Percentiles rank a stretch among this genome's conserved stretches.
Evolutionary conservation across 345 rosid genomes (phyloP).

Genomic region (Jatropha curcas): DNA sequence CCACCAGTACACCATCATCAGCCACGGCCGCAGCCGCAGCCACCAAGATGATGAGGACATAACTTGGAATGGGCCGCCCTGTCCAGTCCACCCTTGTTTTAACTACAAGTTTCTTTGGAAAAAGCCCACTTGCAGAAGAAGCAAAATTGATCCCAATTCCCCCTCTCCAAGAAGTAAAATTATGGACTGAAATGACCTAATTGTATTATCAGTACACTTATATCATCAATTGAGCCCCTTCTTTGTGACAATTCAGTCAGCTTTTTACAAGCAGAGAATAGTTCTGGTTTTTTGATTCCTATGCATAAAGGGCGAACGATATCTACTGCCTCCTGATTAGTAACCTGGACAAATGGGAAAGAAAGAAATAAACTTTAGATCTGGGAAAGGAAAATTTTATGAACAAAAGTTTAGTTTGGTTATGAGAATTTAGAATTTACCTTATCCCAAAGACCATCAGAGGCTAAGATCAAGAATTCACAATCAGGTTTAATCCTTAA

Average conservation of each 20-base stretch:
- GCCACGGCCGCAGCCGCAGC: not conserved
- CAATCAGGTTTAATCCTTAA: constrained; percentile 45
- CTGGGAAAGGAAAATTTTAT: too few relatives aligned
- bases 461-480: constrained; percentile 87
- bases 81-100: not conserved
- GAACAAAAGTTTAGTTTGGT: not conserved
- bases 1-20: not conserved
- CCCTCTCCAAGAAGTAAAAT: not conserved
- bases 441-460: constrained; percentile 92
- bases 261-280: constrained; percentile 56
- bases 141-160: not conserved
- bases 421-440: constrained; percentile 26
- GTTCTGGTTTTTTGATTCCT: constrained; percentile 43
- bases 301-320: constrained; percentile 49
- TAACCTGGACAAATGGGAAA: constrained; percentile 42
- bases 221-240: constrained; percentile 77
- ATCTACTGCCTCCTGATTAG: constrained; percentile 87
- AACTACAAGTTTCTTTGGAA: constrained; percentile 15
- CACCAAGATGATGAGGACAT: not conserved
- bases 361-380: constrained; percentile 1
- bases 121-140: constrained; percentile 18
- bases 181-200: constrained; percentile 35
- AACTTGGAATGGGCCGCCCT: not conserved
- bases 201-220: constrained; percentile 63
- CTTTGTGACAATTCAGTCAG: constrained; percentile 58